Evolutionary conservation across 345 rosid species (phyloP), one percentile per base, ranked within the genome.

Genomic region (Salix caprea): DNA sequence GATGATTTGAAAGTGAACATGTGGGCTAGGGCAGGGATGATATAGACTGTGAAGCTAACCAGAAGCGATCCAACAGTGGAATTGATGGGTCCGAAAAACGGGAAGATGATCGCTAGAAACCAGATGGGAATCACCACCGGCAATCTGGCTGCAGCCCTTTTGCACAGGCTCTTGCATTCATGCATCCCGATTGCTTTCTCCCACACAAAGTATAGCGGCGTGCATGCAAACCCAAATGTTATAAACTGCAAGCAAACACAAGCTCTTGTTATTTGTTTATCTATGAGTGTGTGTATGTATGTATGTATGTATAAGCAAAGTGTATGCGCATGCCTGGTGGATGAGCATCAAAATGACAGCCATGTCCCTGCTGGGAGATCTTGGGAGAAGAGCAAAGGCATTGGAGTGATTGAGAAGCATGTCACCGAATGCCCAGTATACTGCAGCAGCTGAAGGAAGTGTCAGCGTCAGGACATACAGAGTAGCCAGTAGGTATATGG

Each of bases 371-470:
- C 78, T 86, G 24, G 86, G 86, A 5, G 89, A 84, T 79, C 74
- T 87, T 9, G 98, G 98, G 78, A 96, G 88, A n/a, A 96, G 98
- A 37, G 98, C 75, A 80, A 96, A 96, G 34, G 97, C 98, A 79
- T 96, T 96, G 64, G 99, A 90, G 88, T 96, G 99, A 83, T 91
- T 84, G 46, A 96, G 91, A 84, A 96, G 98, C 90, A 87, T 72
- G 88, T 96, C 99, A 32, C 99, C 99, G 66, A 96, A 96, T 40
- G 99, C 99, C 99, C 97, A 96, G 32, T 96, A 96, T 0, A 91
- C 98, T 11, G 99, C 99, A 50, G 91, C 81, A 5, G 96, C 99
- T 0, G 98, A 92, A 32, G 99, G 99, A 13, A 96, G 94, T 65
- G 99, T 96, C 78, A 96, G 89, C 65, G 99, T 96, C 82, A 96